Base-by-base conservation (phyloP, 495 filamentous ascomycete species). In the Pyronema omphalodes region DNA sequence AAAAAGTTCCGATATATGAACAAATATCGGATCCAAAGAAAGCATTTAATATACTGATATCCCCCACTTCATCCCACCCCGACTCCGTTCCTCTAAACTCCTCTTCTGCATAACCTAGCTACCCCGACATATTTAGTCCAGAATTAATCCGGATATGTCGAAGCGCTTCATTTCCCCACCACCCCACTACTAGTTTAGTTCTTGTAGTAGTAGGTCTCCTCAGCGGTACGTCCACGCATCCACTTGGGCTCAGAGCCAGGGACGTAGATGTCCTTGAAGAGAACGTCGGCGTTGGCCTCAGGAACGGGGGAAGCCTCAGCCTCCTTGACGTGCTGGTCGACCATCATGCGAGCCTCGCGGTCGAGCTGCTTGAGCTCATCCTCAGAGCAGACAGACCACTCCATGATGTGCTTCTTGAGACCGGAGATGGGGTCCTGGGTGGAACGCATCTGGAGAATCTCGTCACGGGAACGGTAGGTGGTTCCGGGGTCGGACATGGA, bases 401-500 rank as follows among this genome's bases (percentile, higher is more conserved):
- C 89, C 48, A 98, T 73, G 62, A 98, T 79, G 74, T 94, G 94
- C 74, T 89, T 84, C 78, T 95, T 96, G 52, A 98, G 80, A 41
- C 91, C 91, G 61, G 89, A 88, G 65, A 98, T 96, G 60, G 91
- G 87, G 74, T 98, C 91, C 71, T 98, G 82, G 70, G 93, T 96
- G 62, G 81, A 87, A 64, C 91, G 85, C 91, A 98, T 98, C 71
- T 87, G 86, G 74, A 94, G 89, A 67, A 98, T 93, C 73, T 98
- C 91, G 73, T 98, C 91, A 69, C 91, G 88, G 62, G 87, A 94
- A 7, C 91, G 84, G 79, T 98, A 98, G 59, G 91, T 98, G 67
- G 91, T 98, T 69, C 91, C 91, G 54, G 91, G 91, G 70, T 98
- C 91, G 67, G 86, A 93, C 91, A 98, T 98, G 68, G 85, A 93